phyloP scores from a whole-genome alignment of 345 rosid species.

The Melastoma malabathricum region DNA sequence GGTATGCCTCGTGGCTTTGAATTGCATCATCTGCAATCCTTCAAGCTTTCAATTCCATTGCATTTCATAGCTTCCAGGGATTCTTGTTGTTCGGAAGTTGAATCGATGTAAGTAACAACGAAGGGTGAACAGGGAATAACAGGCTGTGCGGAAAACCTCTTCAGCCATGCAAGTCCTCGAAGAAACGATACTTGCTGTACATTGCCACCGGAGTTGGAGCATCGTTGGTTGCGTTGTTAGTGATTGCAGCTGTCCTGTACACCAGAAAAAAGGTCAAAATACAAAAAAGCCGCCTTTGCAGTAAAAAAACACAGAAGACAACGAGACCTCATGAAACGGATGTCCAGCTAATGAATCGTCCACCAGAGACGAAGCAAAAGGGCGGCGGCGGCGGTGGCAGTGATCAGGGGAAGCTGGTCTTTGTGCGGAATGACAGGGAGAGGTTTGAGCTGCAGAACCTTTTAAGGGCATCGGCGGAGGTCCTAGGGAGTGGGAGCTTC shows the following conservation, averaged over 20 bases:
- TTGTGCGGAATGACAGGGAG: conserved; percentile 56
- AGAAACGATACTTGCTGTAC: neutral
- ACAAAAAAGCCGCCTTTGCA: no score
- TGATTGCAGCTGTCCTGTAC: neutral
- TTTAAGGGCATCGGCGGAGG: conserved; percentile 80
- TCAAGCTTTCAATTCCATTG: no score
- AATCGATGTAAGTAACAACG: no score
- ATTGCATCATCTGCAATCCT: neutral
- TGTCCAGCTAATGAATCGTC: no score
- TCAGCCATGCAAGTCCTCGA: neutral
- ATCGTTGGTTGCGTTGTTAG: conserved; percentile 15
- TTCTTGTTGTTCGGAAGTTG: neutral
- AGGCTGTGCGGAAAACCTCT: conserved; percentile 60
- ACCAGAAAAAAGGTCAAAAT: no score
- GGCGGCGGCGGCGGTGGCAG: conserved; percentile 11
- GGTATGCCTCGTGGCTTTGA: conserved; percentile 17
- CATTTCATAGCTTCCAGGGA: no score
- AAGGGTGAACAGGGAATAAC: conserved; percentile 40
- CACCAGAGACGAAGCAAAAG: neutral
- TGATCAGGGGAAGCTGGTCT: conserved; percentile 18
- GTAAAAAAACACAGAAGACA: no score
- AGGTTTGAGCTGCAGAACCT: conserved; percentile 65
- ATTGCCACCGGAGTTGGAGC: conserved; percentile 6
- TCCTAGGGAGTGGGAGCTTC: conserved; percentile 74
- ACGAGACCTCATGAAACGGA: no score